Evolutionary conservation across 345 rosid species (phyloP), one percentile per base, ranked within the genome.

Genomic region (Clausena lansium): DNA sequence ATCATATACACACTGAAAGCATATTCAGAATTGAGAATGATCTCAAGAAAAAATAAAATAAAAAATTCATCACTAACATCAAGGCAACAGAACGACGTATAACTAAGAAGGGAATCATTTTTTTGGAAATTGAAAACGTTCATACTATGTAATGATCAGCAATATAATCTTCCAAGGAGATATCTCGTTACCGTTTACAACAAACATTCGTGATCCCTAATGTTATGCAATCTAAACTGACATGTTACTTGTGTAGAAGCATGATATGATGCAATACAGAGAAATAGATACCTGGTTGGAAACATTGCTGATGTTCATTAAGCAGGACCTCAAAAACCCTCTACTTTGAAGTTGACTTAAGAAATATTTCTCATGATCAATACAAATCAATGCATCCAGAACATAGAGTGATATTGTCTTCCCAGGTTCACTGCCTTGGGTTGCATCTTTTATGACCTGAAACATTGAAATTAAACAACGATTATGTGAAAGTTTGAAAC

Each of bases 301-400:
- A 84, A 84, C 71, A 81, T 86, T 90, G 83, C 96, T 88, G 55
- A 95, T 91, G 85, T 87, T 89, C 77, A 77, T 83, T 67, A 95
- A 80, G 89, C 93, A 88, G 69, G 93, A 87, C 57, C 97, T 88
- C 78, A 95, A 76, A 85, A 93, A 92, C 36, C 94, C 98, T 82
- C 99, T 90, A 82, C 96, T 95, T 83, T 95, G 97, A 78, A 95
- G 96, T 88, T 95, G 99, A 80, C 72, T 92, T 71, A 95, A 89
- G 83, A 95, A 91, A 82, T 83, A 93, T 87, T 91, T 90, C 78
- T 95, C 97, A 63, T 90, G 90, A 81, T 95, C 99, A 66, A 92
- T 82, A 82, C 97, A 88, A 77, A 92, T 87, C 79, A 95, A 83
- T 30, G 94, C 94, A 82, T 92, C 99, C 76, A 95, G 83, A 81